These are phyloP conservation scores for Tetratostichococcus sp. DNA, from an alignment of 139 green algal species.

Conservation along the genomic window DNA sequence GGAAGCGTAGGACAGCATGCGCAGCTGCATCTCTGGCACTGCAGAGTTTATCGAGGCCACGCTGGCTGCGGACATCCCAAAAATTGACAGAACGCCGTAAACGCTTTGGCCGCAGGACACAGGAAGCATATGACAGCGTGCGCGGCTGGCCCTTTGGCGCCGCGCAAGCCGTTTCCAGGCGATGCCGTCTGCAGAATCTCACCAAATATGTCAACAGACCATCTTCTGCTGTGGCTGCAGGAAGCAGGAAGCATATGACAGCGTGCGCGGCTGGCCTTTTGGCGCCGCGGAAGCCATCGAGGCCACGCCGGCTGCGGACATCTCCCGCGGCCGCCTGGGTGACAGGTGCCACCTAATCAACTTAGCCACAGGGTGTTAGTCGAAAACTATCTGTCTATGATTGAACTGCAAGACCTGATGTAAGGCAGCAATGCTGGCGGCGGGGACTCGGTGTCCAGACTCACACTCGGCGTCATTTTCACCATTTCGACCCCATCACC, in stretches of 20 bases:
- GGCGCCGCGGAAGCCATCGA: slow-evolving; percentile 34
- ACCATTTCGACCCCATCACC: no score
- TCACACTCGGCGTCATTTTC: no score
- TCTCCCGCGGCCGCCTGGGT: slow-evolving; percentile 41
- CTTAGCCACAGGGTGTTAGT: background rate
- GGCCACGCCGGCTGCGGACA: slow-evolving; percentile 27
- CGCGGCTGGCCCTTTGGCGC: slow-evolving; percentile 45
- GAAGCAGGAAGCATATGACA: slow-evolving; percentile 31
- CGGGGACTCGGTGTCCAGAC: no score
- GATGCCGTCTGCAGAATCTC: background rate
- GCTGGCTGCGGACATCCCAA: background rate
- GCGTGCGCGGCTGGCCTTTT: slow-evolving; percentile 46
- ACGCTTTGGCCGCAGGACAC: background rate
- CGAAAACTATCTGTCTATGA: no score
- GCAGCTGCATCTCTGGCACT: slow-evolving; percentile 45
- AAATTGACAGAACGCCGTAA: background rate
- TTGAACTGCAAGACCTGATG: no score
- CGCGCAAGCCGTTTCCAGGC: slow-evolving; percentile 13
- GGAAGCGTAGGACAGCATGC: slow-evolving; percentile 34
- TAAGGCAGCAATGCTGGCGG: no score
- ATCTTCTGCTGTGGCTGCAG: background rate
- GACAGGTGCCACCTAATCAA: slow-evolving; percentile 37
- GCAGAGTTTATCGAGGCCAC: slow-evolving; percentile 12
- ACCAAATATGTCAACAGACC: background rate
- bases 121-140: slow-evolving; percentile 36